Conservation (phyloP, 768 basidiomycete species). For the Gymnopilus dilepis region DNA sequence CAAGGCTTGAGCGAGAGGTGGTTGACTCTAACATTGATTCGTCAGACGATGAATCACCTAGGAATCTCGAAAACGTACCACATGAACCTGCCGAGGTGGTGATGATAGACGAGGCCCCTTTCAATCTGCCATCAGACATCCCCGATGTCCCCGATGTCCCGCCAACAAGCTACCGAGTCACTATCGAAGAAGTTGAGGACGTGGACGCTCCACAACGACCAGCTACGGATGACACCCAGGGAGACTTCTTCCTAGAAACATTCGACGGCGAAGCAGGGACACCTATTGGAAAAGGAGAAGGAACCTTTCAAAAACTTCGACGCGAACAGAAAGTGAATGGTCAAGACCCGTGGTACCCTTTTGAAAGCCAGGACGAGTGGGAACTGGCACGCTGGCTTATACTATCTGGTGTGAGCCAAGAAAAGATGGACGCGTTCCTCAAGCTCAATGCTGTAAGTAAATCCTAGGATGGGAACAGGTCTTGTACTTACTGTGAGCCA, state of each 20-base stretch:
- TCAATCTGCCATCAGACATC: neutral
- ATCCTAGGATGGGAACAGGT: neutral
- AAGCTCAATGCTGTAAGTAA: slow-evolving; percentile 33
- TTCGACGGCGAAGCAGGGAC: neutral
- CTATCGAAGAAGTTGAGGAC: neutral
- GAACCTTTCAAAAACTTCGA: neutral
- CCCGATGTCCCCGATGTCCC: neutral
- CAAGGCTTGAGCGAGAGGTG: neutral
- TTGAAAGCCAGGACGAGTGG: slow-evolving; percentile 37
- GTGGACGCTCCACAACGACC: neutral
- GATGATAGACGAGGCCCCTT: neutral
- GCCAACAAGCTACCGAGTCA: neutral
- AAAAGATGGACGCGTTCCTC: slow-evolving; percentile 36
- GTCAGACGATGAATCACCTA: neutral
- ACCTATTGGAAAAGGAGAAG: neutral
- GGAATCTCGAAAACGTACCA: neutral
- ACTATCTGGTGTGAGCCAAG: slow-evolving; percentile 30
- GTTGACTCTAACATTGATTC: neutral
- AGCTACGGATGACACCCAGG: neutral
- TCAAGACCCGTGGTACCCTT: slow-evolving; percentile 32
- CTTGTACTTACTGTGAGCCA: slow-evolving; percentile 3
- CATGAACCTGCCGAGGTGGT: neutral
- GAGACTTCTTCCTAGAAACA: neutral
- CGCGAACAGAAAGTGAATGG: neutral
- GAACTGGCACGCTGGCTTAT: slow-evolving; percentile 39